These are phyloP conservation scores for Phytophthora pistaciae DNA, from an alignment of 352 stramenopile species.

Conservation along the genomic window DNA sequence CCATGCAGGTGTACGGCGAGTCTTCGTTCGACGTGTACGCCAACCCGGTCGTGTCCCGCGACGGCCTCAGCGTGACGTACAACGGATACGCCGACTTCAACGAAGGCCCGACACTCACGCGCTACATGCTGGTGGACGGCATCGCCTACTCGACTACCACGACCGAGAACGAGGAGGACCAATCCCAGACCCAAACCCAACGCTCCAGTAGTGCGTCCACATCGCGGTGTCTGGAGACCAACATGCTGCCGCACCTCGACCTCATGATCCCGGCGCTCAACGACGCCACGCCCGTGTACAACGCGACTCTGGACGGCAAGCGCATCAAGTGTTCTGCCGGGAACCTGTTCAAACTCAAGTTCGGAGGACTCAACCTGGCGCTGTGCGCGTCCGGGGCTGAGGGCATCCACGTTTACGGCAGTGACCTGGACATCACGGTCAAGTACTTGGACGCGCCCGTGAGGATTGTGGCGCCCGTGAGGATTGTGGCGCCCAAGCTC, in stretches of 20 bases:
- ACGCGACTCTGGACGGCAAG: slow-evolving; percentile 13
- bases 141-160: slow-evolving; percentile 41
- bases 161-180: slow-evolving; percentile 8
- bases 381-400: slow-evolving; percentile 35
- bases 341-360: slow-evolving; percentile 42
- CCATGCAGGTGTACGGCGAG: slow-evolving; percentile 46
- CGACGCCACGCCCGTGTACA: slow-evolving; percentile 18
- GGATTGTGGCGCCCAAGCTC: slow-evolving; percentile 30
- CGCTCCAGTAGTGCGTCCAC: neutral
- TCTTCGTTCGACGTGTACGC: slow-evolving; percentile 46
- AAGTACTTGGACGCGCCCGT: slow-evolving; percentile 34
- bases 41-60: slow-evolving; percentile 39
- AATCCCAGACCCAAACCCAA: slow-evolving; percentile 5
- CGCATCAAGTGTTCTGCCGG: slow-evolving; percentile 42
- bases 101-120: slow-evolving; percentile 30
- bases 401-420: slow-evolving; percentile 35
- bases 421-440: slow-evolving; percentile 39
- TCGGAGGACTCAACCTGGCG: slow-evolving; percentile 36
- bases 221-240: slow-evolving; percentile 31
- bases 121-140: slow-evolving; percentile 44
- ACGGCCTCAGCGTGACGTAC: slow-evolving; percentile 41
- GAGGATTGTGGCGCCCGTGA: slow-evolving; percentile 27
- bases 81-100: slow-evolving; percentile 42
- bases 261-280: slow-evolving; percentile 38
- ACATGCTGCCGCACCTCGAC: slow-evolving; percentile 37